Conservation (phyloP, 1,139 yeast species). For the Scheffersomyces lignicola region DNA sequence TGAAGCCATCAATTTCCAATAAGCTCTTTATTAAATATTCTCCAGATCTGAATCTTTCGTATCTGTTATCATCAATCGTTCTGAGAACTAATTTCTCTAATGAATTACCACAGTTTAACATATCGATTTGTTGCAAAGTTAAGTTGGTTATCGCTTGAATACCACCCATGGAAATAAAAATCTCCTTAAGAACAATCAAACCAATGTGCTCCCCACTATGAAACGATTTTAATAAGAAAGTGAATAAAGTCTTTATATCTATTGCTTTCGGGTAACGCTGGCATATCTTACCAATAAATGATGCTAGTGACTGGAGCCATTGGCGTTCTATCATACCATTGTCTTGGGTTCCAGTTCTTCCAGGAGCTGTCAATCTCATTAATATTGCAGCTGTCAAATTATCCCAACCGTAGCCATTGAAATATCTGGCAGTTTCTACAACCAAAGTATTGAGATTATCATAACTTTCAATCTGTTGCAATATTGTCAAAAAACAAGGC, state of each 20-base stretch:
- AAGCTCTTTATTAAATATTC: slow-evolving; percentile 51
- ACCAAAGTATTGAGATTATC: slow-evolving; percentile 80
- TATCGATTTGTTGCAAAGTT: slow-evolving; percentile 63
- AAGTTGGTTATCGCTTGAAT: slow-evolving; percentile 67
- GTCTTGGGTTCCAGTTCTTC: slow-evolving; percentile 65
- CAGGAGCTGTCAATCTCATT: slow-evolving; percentile 65
- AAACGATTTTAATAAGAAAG: slow-evolving; percentile 64
- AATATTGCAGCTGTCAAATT: slow-evolving; percentile 73
- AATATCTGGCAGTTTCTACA: slow-evolving; percentile 77
- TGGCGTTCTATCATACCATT: slow-evolving; percentile 82
- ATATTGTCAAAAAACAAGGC: slow-evolving; percentile 64
- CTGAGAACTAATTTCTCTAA: slow-evolving; percentile 57
- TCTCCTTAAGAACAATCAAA: slow-evolving; percentile 67
- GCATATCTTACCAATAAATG: slow-evolving; percentile 66
- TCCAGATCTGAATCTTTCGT: slow-evolving; percentile 50
- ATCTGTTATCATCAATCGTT: slow-evolving; percentile 63
- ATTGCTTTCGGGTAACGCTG: slow-evolving; percentile 50
- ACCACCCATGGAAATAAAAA: slow-evolving; percentile 80
- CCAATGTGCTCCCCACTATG: slow-evolving; percentile 63
- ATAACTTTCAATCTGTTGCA: slow-evolving; percentile 84
- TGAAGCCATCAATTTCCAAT: slow-evolving; percentile 43
- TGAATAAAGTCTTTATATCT: slow-evolving; percentile 57
- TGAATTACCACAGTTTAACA: slow-evolving; percentile 65
- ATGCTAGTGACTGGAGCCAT: slow-evolving; percentile 79
- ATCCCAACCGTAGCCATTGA: slow-evolving; percentile 84